A percentile compares a stretch with the other conserved stretches of the same genome.
These are phyloP conservation scores for Hortaea sp. DNA, from an alignment of 2,329 filamentous ascomycete genomes.

Conservation along the genomic window DNA sequence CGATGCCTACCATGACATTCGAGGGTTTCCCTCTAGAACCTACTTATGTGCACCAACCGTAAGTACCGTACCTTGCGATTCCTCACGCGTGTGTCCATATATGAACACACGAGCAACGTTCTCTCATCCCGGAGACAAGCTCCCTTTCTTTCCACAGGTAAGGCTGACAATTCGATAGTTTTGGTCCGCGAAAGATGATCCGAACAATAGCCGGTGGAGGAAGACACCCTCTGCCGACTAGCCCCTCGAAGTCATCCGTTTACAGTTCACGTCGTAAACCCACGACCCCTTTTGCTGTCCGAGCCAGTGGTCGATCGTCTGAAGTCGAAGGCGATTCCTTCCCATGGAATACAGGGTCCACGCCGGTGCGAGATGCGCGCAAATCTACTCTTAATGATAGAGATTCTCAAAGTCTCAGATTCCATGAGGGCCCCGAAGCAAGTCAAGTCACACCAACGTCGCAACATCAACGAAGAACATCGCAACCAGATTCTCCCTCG, in stretches of 20 bases:
- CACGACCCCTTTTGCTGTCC: neutral
- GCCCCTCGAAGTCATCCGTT: neutral
- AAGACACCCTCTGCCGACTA: neutral
- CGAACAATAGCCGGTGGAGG: neutral
- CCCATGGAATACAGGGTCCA: neutral
- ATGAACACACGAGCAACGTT: neutral
- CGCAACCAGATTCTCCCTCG: too few relatives aligned
- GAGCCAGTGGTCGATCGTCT: neutral
- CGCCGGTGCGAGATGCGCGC: too few relatives aligned
- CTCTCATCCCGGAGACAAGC: neutral
- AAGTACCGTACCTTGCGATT: conserved; percentile 1
- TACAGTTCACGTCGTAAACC: neutral
- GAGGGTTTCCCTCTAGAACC: conserved; percentile 5
- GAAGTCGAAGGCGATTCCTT: neutral
- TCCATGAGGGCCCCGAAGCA: too few relatives aligned
- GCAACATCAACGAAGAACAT: too few relatives aligned
- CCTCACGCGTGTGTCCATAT: too few relatives aligned
- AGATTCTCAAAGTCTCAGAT: too few relatives aligned
- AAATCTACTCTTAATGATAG: too few relatives aligned
- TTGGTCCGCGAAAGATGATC: neutral
- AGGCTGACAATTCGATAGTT: neutral
- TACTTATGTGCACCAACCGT: conserved; percentile 9
- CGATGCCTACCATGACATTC: conserved; percentile 1
- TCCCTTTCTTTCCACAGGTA: neutral
- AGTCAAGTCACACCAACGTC: too few relatives aligned